Base-by-base conservation (phyloP, 345 rosid species). In the Schrenkiella parvula region DNA sequence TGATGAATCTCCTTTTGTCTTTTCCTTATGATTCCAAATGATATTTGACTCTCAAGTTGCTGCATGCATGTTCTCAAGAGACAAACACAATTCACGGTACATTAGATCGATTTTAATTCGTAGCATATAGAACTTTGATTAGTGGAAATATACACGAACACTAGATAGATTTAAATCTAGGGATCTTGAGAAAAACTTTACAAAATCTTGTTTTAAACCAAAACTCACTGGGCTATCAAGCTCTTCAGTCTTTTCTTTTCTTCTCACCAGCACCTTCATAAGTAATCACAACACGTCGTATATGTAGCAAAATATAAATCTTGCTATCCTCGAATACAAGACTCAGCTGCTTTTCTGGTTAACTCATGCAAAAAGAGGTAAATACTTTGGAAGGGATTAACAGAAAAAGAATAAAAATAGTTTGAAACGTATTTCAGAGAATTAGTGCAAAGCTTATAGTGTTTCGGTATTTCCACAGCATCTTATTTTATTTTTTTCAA, bases 1-100 rank as follows among this genome's bases (percentile, higher is more conserved):
- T 66, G 53, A 57, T 66, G 72, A 73, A 48, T 47, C 67, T 65
- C 21, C 67, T 66, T 74, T 76, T 70, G 54, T 70, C 70, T 76
- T 70, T 44, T 64, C 80, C 58, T 63, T 54, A 73, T 73, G 58
- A 62, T 63, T 76, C 37, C 71, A 35, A 69, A 63, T 76, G 28
- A 66, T 66, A 67, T 22, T 22, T 39, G 61, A 51, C 21, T 66
- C 44, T 60, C 68, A 67, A 50, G 22, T 74, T 59, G 61, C 55
- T 58, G 31, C 71, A 64, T 58, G 23, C 71, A 73, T 46, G 57
- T 35, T 64, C 41, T 46, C 57, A 53, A 43, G 21, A 22, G 54
- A 21, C 63, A 29, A 34, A 41, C 44, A 29, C 62, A 29, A 52
- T 41, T 62, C 44, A 51, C 44, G 69, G 54, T 55, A 28, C n/a